phyloP scores from a whole-genome alignment of 2,329 filamentous ascomycete genomes.

The Neofusicoccum sp. region DNA sequence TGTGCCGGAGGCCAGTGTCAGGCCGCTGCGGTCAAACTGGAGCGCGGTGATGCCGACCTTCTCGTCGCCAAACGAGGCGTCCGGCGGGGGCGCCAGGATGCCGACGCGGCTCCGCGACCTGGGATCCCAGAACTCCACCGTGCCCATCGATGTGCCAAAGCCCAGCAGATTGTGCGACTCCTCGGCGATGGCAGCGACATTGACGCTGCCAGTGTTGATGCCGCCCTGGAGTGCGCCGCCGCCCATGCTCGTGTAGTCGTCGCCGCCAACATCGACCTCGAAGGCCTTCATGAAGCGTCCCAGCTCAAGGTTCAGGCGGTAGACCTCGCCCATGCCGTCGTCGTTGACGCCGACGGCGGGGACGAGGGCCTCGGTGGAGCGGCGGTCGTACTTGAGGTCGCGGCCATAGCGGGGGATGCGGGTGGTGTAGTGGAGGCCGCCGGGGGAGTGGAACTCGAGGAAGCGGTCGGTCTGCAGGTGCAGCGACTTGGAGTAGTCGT shows the following conservation, averaged over 20 bases:
- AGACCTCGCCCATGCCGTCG: conserved; percentile 88
- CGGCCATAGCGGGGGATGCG: conserved; percentile 89
- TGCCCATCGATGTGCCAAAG: conserved; percentile 93
- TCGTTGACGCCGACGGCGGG: conserved; percentile 83
- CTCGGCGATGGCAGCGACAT: conserved; percentile 82
- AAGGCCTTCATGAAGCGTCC: conserved; percentile 94
- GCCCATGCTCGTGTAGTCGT: conserved; percentile 65
- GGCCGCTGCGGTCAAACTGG: conserved; percentile 78
- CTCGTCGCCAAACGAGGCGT: conserved; percentile 32
- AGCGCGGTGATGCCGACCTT: conserved; percentile 75
- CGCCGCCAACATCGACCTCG: conserved; percentile 83
- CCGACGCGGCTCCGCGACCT: conserved; percentile 79
- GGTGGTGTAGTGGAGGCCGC: conserved; percentile 84
- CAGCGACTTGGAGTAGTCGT: conserved; percentile 78
- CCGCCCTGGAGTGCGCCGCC: conserved; percentile 81
- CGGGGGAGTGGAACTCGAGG: conserved; percentile 88
- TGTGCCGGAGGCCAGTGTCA: conserved; percentile 84
- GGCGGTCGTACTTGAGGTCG: conserved; percentile 80
- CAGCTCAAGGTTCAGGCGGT: conserved; percentile 84
- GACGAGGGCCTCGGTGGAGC: conserved; percentile 79
- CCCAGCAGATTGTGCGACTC: conserved; percentile 85
- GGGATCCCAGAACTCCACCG: conserved; percentile 95
- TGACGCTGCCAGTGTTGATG: conserved; percentile 80
- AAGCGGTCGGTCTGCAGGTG: conserved; percentile 90
- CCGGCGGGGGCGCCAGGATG: conserved; percentile 60